phyloP scores from a whole-genome alignment of 2,329 filamentous ascomycete genomes.

The Hortaea werneckii region DNA sequence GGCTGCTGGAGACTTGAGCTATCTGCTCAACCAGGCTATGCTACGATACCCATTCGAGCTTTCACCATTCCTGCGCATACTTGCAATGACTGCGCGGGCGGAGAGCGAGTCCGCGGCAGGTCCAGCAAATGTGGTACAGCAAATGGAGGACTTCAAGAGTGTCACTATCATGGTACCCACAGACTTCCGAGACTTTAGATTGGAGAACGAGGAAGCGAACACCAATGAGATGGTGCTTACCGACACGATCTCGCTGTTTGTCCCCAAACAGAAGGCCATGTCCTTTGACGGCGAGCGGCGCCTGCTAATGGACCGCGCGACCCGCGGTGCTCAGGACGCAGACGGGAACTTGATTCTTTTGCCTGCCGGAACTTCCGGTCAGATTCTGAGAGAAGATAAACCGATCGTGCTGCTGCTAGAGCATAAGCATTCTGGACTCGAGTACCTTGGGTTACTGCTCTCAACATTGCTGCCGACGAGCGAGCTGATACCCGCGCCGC shows the following conservation, averaged over 20 bases:
- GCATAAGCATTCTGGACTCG: constrained; percentile 66
- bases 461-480: constrained; percentile 54
- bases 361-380: constrained; percentile 54
- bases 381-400: constrained; percentile 67
- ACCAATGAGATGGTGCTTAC: constrained; percentile 65
- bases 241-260: constrained; percentile 55
- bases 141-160: constrained; percentile 58
- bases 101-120: constrained; percentile 4
- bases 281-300: constrained; percentile 3
- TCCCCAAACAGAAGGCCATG: constrained; percentile 4
- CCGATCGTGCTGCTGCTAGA: constrained; percentile 67
- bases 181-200: constrained; percentile 62
- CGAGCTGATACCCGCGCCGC: constrained; percentile 11
- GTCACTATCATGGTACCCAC: constrained; percentile 70
- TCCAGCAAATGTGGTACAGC: constrained; percentile 38
- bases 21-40: constrained; percentile 57
- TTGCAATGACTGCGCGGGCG: constrained; percentile 14
- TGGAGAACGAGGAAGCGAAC: constrained; percentile 77
- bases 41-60: constrained; percentile 80
- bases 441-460: constrained; percentile 66
- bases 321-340: constrained; percentile 1
- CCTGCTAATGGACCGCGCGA: constrained; percentile 4
- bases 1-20: constrained; percentile 16
- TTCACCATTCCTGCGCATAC: constrained; percentile 53
- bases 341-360: constrained; percentile 44